Evolutionary conservation across 2,329 filamentous ascomycete genomes (phyloP), one percentile per base, ranked within the genome.

Genomic region (Purpureocillium takamizusanense): DNA sequence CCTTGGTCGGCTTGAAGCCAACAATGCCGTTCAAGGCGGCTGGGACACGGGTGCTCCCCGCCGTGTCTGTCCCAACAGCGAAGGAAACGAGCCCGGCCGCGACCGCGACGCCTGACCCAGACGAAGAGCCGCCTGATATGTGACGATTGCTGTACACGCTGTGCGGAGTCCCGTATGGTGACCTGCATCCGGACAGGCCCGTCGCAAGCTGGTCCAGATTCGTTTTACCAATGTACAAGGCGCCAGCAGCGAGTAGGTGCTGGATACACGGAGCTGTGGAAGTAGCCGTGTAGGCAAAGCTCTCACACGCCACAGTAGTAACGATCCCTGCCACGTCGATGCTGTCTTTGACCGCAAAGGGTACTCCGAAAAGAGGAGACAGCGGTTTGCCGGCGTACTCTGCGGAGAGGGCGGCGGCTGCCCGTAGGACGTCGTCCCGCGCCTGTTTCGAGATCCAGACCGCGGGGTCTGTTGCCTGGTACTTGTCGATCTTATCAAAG

Each of bases 121-220:
- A 73, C 7, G 70, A 75, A 1, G 72, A 76, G 7, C 75, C 75
- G 11, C 74, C 74, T 0, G 52, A 41, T 16, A 60, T 49, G 40
- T 53, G 49, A 8, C 46, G 42, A 1, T 39, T 37, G 38, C 51
- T 49, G 37, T 50, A 54, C 5, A 54, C 51, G 37, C 74, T 39
- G 66, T 69, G 34, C 3, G 52, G 43, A 55, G 51, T 63, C 30
- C 76, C 76, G 43, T 72, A 78, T 0, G 75, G 72, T 2, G 72
- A 76, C 18, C 75, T 67, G 34, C 70, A 74, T 13, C 76, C 77
- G 11, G 69, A 72, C 3, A 81, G 61, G 1, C 77, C 77, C 1
- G 76, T 80, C 3, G 76, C 76, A 4, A 81, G 62, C 52, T 81
- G 76, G 49, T 81, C 77, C 38, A 81, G 63, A 47, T 72, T 74